phyloP scores from a whole-genome alignment of 306 rosid genomes.

The Parietaria judaica region DNA sequence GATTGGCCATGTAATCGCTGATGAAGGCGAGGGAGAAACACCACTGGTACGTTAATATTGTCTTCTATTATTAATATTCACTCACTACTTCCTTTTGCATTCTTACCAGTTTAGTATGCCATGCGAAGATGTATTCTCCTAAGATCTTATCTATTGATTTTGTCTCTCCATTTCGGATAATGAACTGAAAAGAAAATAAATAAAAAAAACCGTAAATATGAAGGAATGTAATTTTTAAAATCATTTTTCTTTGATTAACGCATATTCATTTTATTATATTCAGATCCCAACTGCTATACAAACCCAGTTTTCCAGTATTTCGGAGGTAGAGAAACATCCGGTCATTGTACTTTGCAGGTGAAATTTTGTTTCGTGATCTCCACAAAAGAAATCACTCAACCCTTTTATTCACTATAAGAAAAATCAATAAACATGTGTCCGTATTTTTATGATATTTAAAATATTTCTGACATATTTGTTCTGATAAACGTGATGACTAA shows the following conservation, averaged over 20 bases:
- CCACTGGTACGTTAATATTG: conserved; percentile 52
- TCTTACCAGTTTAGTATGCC: no score
- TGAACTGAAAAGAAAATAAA: no score
- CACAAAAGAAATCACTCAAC: background rate
- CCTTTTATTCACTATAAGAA: background rate
- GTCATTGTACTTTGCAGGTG: conserved; percentile 77
- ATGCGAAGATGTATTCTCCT: background rate
- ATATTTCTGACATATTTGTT: background rate
- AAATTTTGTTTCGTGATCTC: conserved; percentile 16
- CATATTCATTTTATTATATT: background rate
- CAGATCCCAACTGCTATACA: conserved; percentile 82
- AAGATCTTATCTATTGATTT: background rate
- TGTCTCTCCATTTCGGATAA: no score
- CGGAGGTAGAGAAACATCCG: conserved; percentile 75
- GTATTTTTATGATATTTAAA: background rate
- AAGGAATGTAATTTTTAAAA: no score
- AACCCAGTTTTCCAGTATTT: conserved; percentile 46
- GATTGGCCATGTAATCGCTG: conserved; percentile 84
- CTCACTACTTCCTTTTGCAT: background rate
- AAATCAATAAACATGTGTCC: background rate
- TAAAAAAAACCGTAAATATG: no score
- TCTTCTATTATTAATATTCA: background rate
- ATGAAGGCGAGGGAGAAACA: conserved; percentile 95
- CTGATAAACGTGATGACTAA: conserved; percentile 6
- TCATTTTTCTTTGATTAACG: background rate